Conservation (phyloP, 768 basidiomycete genomes). For the Cyclocybe aegerita region DNA sequence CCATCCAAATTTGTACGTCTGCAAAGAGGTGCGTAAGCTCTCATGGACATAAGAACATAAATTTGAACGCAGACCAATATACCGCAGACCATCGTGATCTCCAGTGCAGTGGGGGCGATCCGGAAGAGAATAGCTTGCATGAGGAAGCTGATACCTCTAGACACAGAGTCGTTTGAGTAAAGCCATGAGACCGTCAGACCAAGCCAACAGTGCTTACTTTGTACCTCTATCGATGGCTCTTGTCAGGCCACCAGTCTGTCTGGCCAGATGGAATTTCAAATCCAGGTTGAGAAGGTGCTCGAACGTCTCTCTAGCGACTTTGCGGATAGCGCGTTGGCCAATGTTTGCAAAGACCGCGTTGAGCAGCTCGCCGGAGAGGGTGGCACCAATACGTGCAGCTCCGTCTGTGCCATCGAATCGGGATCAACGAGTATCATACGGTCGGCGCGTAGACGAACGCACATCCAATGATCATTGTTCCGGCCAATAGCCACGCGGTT, state of each 20-base stretch:
- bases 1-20: slow-evolving; percentile 98
- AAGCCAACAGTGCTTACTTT: slow-evolving; percentile 56
- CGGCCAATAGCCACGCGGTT: slow-evolving; percentile 90
- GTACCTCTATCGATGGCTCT: slow-evolving; percentile 97
- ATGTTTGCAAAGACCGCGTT: slow-evolving; percentile 97
- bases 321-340: slow-evolving; percentile 90
- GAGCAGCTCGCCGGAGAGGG: slow-evolving; percentile 86
- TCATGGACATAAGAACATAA: not conserved
- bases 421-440: not conserved
- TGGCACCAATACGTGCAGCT: slow-evolving; percentile 84
- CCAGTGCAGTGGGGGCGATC: slow-evolving; percentile 92
- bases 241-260: slow-evolving; percentile 95
- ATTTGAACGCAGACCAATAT: slow-evolving; percentile 69
- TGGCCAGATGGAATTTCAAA: slow-evolving; percentile 85
- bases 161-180: not conserved
- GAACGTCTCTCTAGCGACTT: slow-evolving; percentile 95
- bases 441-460: slow-evolving; percentile 29
- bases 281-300: slow-evolving; percentile 90
- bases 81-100: slow-evolving; percentile 96
- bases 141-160: slow-evolving; percentile 93
- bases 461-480: slow-evolving; percentile 92
- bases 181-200: not conserved
- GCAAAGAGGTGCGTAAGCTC: not conserved
- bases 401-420: slow-evolving; percentile 63
- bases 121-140: slow-evolving; percentile 92